A percentile compares a stretch with the other conserved stretches of the same genome.
Evolutionary conservation across 208 protist genomes (phyloP).

Genomic region (Leishmania guyanensis): DNA sequence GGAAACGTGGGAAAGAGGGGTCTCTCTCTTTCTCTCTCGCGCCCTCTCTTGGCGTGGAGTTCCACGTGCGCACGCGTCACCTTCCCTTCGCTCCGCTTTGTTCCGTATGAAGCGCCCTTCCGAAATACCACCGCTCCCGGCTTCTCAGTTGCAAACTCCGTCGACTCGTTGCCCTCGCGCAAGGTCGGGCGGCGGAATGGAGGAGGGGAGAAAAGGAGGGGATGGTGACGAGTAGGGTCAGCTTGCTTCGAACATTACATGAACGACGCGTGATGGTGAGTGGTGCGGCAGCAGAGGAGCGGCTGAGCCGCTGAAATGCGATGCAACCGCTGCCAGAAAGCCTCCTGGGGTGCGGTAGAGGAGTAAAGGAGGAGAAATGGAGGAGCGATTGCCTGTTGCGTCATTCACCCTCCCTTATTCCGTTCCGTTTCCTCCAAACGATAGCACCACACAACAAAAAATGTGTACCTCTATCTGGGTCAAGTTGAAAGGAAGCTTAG

Average conservation of each 20-base stretch:
- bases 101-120: background rate
- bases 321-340: background rate
- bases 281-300: background rate
- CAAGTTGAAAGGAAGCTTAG: background rate
- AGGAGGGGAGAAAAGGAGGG: background rate
- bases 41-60: background rate
- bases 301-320: background rate
- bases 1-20: background rate
- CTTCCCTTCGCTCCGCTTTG: background rate
- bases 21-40: background rate
- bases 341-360: background rate
- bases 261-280: background rate
- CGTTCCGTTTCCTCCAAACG: background rate
- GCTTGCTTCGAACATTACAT: background rate
- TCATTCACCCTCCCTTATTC: background rate
- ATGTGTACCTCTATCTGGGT: background rate
- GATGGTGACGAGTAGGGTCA: background rate
- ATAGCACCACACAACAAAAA: background rate
- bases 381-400: background rate
- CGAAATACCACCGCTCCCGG: background rate
- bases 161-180: background rate
- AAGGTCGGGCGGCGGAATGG: background rate
- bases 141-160: background rate
- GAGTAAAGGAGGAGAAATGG: background rate
- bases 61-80: background rate